Conservation (phyloP, 1,284 basidiomycete genomes). For the Golubevia pallescens region DNA sequence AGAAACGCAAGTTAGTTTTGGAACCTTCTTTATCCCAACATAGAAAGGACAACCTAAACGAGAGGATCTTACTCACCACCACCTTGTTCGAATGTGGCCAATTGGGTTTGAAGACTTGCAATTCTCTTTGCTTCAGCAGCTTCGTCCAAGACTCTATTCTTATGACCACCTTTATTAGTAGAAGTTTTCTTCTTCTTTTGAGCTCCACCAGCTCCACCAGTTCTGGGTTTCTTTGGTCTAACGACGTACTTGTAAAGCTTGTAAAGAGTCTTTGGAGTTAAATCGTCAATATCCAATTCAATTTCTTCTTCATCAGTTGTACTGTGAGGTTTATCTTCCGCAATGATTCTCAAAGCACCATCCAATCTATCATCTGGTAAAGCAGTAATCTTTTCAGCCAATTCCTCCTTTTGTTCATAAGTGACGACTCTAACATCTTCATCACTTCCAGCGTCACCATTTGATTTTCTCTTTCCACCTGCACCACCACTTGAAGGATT, state of each 20-base stretch:
- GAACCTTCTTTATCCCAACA: not conserved
- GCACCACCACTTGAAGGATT: constrained; percentile 1
- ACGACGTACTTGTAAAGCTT: constrained; percentile 63
- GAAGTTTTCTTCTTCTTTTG: constrained; percentile 29
- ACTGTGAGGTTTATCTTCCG: constrained; percentile 60
- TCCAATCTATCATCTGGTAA: constrained; percentile 60
- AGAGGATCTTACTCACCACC: constrained; percentile 13
- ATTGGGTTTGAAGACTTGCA: constrained; percentile 53
- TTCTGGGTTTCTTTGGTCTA: constrained; percentile 22
- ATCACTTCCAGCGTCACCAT: constrained; percentile 37
- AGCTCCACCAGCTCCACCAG: not conserved
- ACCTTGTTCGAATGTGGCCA: constrained; percentile 53
- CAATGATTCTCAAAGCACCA: constrained; percentile 60
- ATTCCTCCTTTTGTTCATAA: constrained; percentile 63
- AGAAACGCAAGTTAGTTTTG: not conserved
- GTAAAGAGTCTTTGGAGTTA: constrained; percentile 57
- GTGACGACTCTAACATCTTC: constrained; percentile 56
- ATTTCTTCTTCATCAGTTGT: constrained; percentile 61
- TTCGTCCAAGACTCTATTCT: constrained; percentile 63
- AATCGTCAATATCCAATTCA: constrained; percentile 63
- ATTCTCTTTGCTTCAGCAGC: constrained; percentile 59
- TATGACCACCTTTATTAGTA: constrained; percentile 46
- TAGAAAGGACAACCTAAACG: not conserved
- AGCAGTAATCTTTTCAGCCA: constrained; percentile 61
- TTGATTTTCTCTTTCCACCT: constrained; percentile 14